Percentiles rank a stretch among this genome's conserved stretches.
phyloP scores from a whole-genome alignment of 208 protist genomes.

The Acanthamoeba royreba region DNA sequence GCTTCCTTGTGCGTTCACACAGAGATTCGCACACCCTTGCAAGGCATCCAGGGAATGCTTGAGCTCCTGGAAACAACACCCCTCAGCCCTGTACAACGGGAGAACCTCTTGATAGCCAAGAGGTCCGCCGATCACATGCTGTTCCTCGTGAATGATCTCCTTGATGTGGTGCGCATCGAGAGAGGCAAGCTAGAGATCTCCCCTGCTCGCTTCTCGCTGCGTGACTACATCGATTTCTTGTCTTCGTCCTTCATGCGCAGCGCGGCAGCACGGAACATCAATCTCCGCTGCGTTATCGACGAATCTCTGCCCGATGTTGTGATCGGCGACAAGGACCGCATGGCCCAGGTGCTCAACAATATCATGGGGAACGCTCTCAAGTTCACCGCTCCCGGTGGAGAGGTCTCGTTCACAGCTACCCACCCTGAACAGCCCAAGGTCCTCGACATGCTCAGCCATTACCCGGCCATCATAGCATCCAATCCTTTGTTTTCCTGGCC shows the following conservation, averaged over 20 bases:
- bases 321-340: not conserved
- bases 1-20: not conserved
- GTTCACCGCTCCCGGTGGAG: not conserved
- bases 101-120: not conserved
- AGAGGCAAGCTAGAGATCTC: conserved; percentile 12
- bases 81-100: not conserved
- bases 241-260: not conserved
- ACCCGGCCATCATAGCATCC: too few relatives aligned
- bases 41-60: conserved; percentile 5
- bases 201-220: not conserved
- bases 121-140: conserved; percentile 8
- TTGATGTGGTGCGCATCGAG: conserved; percentile 34
- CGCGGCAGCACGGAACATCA: not conserved
- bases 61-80: not conserved
- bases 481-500: too few relatives aligned
- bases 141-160: not conserved
- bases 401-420: not conserved
- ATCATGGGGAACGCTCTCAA: not conserved
- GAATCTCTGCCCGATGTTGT: not conserved
- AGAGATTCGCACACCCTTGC: conserved; percentile 1
- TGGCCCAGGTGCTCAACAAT: conserved; percentile 34
- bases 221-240: not conserved
- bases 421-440: not conserved
- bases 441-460: not conserved
- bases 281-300: not conserved